These are phyloP conservation scores for Tolypocladium album DNA, from an alignment of 2,329 filamentous ascomycete species.

Conservation along the genomic window DNA sequence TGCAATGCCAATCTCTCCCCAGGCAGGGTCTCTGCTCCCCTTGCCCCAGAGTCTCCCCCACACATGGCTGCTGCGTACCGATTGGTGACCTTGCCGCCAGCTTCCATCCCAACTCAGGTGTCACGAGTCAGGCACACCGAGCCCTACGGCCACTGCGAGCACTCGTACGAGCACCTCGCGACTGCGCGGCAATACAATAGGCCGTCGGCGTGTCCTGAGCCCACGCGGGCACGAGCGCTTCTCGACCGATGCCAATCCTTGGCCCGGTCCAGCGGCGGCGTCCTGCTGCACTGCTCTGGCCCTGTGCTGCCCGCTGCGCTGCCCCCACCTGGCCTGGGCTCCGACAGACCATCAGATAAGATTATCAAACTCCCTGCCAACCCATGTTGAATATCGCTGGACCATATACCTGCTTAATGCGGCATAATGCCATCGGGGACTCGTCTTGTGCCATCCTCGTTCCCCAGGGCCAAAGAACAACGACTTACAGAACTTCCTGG, in stretches of 20 bases:
- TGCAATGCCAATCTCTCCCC: neutral
- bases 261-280: too few species aligned
- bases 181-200: too few species aligned
- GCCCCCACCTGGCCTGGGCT: neutral
- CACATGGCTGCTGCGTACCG: neutral
- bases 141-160: neutral
- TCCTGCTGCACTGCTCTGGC: too few species aligned
- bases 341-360: conserved; percentile 1
- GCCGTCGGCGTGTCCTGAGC: too few species aligned
- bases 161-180: too few species aligned
- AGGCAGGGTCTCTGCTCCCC: neutral
- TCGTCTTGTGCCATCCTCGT: neutral
- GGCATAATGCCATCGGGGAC: neutral
- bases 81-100: neutral
- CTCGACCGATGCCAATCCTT: too few species aligned
- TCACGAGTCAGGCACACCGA: neutral
- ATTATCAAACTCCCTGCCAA: neutral
- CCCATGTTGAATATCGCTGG: neutral
- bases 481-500: too few species aligned
- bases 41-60: neutral
- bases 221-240: too few species aligned
- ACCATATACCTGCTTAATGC: neutral
- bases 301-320: neutral
- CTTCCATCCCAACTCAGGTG: neutral
- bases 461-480: neutral